Base-by-base conservation (phyloP, 129 eudicot species). In the Artemisia tridentata region DNA sequence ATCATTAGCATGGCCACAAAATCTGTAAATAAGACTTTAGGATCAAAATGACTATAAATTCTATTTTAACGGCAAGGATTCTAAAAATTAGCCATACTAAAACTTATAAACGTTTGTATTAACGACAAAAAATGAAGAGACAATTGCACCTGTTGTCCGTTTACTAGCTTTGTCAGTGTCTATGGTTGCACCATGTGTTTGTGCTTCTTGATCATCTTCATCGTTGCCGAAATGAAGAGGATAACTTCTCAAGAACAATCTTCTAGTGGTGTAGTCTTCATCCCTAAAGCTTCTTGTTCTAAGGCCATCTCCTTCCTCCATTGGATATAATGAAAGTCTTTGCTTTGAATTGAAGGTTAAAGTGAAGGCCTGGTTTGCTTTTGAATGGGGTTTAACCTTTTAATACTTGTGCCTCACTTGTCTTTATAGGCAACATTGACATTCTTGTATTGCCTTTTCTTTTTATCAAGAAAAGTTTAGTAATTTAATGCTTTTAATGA, bases 191-290 rank as follows among this genome's bases (percentile, higher is more conserved):
- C 19, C 18, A 52, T 16, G 9, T 18, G 23, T 12, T 71, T 63
- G 72, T 63, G 59, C 5, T 27, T 71, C 61, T 62, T 77, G 76
- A 63, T 53, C 14, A 27, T 71, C 29, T 46, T 63, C 72, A 27
- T 71, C 72, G 48, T 34, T 68, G 16, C 79, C 86, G 76, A 86
- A 79, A 27, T 79, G 73, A 25, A 90, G 91, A 49, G 97, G 95
- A 80, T 90, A 90, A 69, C 97, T 87, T 64, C 86, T 81, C 75
- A 90, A 78, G 81, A 90, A 90, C 61, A 65, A 88, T 65, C 95
- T 81, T 75, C 97, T 78, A 27, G 72, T 90, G 55, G 72, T 81
- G 80, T 90, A 85, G 72, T 81, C 97, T 81, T 90, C 97, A 15
- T 90, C 21, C 17, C 91, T 84, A 56, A 90, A 90, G 65, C 97